These are phyloP conservation scores for Hyaloperonospora brassicae DNA, from an alignment of 352 stramenopile species.

Conservation along the genomic window DNA sequence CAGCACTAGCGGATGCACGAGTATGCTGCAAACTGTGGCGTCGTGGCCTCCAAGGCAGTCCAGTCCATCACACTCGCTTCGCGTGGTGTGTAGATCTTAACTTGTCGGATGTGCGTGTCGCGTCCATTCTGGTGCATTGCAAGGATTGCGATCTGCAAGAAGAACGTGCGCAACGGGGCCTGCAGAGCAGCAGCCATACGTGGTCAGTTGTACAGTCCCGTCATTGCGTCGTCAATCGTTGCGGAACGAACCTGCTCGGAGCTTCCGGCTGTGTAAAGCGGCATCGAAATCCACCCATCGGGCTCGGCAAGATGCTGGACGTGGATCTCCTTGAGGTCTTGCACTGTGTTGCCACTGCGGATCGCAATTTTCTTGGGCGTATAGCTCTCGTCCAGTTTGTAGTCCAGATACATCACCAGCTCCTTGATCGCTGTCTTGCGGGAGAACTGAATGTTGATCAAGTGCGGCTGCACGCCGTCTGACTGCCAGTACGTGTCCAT, in stretches of 20 bases:
- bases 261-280: constrained; percentile 41
- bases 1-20: constrained; percentile 43
- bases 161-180: constrained; percentile 84
- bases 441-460: constrained; percentile 97
- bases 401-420: constrained; percentile 96
- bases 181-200: constrained; percentile 9
- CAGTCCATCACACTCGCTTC: constrained; percentile 45
- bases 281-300: constrained; percentile 91
- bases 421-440: constrained; percentile 90
- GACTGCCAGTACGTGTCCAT: constrained; percentile 98
- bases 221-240: not conserved
- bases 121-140: constrained; percentile 98
- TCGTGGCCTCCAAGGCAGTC: constrained; percentile 45
- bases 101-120: constrained; percentile 93
- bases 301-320: constrained; percentile 90
- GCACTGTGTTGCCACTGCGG: constrained; percentile 86
- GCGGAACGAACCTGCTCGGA: constrained; percentile 38
- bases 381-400: constrained; percentile 97
- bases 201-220: not conserved
- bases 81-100: constrained; percentile 87
- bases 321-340: constrained; percentile 94
- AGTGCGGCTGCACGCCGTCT: constrained; percentile 89
- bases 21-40: constrained; percentile 62
- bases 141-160: constrained; percentile 93
- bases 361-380: constrained; percentile 95